Percentiles rank a stretch among this genome's conserved stretches.
Evolutionary conservation across 305 asterid species (phyloP).

Genomic region (Lippia alba): DNA sequence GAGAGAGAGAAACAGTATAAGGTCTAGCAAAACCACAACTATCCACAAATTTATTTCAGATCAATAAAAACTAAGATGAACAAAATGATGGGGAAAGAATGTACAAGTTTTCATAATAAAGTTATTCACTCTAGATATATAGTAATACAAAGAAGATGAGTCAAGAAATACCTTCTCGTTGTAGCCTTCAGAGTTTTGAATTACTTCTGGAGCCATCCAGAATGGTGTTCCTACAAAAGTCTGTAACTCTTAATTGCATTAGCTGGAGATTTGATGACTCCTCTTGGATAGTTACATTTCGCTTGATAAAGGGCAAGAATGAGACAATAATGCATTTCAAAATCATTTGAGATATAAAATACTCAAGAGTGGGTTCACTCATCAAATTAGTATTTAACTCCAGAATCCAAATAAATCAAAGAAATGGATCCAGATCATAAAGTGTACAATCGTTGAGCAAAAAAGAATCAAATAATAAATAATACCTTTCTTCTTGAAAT

Average conservation of each 20-base stretch:
- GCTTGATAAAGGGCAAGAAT: conserved; percentile 35
- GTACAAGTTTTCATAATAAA: neutral
- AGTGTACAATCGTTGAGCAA: conserved; percentile 17
- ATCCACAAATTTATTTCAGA: conserved; percentile 28
- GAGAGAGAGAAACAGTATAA: conserved; percentile 6
- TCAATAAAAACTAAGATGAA: conserved; percentile 22
- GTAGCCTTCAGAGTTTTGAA: conserved; percentile 97
- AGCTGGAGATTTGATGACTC: conserved; percentile 47
- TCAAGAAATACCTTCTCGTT: conserved; percentile 78
- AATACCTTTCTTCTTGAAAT: conserved; percentile 93
- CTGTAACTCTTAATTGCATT: conserved; percentile 67
- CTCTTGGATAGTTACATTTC: conserved; percentile 30
- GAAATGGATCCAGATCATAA: conserved; percentile 17
- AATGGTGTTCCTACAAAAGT: conserved; percentile 99
- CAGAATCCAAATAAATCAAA: conserved; percentile 15
- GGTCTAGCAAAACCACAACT: conserved; percentile 11
- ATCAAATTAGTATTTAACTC: conserved; percentile 2
- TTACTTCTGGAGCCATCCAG: conserved; percentile 99
- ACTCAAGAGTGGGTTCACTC: neutral
- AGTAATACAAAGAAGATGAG: conserved; percentile 1
- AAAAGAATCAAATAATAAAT: conserved; percentile 13
- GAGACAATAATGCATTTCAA: conserved; percentile 33
- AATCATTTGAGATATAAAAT: conserved; percentile 12
- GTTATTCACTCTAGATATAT: neutral
- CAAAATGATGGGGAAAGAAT: conserved; percentile 3